These are phyloP conservation scores for Neltuma alba DNA, from an alignment of 306 rosid genomes.

Conservation along the genomic window DNA sequence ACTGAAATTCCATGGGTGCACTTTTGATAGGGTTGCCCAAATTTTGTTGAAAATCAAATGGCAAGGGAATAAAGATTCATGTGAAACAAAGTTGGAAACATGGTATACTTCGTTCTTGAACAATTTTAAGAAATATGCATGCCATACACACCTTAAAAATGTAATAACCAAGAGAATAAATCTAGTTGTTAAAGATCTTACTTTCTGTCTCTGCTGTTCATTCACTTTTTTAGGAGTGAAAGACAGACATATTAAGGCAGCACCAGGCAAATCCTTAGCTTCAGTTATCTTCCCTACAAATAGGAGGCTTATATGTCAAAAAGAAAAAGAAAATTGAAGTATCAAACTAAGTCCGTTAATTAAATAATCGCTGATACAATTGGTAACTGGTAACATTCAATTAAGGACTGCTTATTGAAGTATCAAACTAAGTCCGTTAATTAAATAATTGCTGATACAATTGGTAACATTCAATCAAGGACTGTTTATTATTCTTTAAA, in stretches of 20 bases:
- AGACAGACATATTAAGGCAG: conserved; percentile 76
- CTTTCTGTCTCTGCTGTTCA: conserved; percentile 55
- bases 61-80: neutral
- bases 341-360: neutral
- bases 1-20: neutral
- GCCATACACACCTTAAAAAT: neutral
- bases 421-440: neutral
- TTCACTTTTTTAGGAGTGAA: conserved; percentile 69
- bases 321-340: conserved; percentile 32
- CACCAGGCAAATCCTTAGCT: conserved; percentile 78
- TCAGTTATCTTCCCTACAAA: conserved; percentile 63
- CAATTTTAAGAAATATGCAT: neutral
- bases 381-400: conserved; percentile 21
- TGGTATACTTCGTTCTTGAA: neutral
- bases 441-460: conserved; percentile 5
- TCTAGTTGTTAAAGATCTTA: conserved; percentile 42
- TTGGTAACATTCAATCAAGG: too few species aligned
- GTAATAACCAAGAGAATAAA: conserved; percentile 33
- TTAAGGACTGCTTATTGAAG: conserved; percentile 26
- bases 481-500: conserved; percentile 18
- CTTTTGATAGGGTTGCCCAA: neutral
- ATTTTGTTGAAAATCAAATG: neutral
- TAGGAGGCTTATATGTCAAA: conserved; percentile 33
- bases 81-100: neutral
- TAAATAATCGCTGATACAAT: conserved; percentile 7